Percentiles rank a stretch among this genome's conserved stretches.
These are phyloP conservation scores for Laetiporus sulphureus DNA, from an alignment of 1,284 basidiomycete genomes.

Conservation along the genomic window DNA sequence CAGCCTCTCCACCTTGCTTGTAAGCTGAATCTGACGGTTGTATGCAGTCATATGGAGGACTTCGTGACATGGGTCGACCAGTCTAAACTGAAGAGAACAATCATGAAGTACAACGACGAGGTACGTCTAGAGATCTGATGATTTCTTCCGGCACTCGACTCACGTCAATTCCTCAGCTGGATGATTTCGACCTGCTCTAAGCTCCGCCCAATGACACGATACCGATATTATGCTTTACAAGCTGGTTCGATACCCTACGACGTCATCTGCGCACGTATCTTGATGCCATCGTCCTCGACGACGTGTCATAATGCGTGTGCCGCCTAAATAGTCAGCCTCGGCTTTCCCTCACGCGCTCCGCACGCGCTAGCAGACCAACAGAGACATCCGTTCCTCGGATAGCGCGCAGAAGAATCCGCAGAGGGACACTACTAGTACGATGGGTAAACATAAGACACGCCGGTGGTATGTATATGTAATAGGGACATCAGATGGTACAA, in stretches of 20 bases:
- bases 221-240: no score
- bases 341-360: no score
- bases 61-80: conserved; percentile 99
- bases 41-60: conserved; percentile 88
- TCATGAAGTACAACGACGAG: conserved; percentile 97
- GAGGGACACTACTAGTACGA: conserved; percentile 18
- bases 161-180: conserved; percentile 46
- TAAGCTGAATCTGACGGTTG: background rate
- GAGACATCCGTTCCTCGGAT: no score
- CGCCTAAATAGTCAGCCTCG: no score
- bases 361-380: no score
- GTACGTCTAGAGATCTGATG: conserved; percentile 34
- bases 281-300: no score
- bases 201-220: no score
- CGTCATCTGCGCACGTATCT: no score
- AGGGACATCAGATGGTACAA: conserved; percentile 23
- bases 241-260: no score
- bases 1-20: conserved; percentile 9
- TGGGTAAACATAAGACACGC: conserved; percentile 13
- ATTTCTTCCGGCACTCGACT: background rate
- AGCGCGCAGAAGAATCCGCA: no score
- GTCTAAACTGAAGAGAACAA: conserved; percentile 92
- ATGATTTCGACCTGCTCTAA: conserved; percentile 85
- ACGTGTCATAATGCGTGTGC: no score
- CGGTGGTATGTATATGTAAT: conserved; percentile 20